Base-by-base conservation (phyloP, 345 rosid species). In the Xanthoceras sorbifolium region DNA sequence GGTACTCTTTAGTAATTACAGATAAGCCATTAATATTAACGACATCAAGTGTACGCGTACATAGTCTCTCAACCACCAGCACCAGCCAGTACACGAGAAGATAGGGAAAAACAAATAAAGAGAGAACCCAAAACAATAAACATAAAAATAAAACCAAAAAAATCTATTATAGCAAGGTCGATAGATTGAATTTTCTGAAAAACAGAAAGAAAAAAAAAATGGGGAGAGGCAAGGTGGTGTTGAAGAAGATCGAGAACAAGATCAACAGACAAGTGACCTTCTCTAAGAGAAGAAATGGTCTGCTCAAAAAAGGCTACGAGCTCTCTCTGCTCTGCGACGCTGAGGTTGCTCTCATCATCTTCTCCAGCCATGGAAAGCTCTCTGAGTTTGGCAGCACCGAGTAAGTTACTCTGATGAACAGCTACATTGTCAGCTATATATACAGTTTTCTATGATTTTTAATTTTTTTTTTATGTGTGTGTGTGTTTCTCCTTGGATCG, bases 161-260 rank as follows among this genome's bases (percentile, higher is more conserved):
- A 36, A 36, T 7, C 40, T 3, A 3, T 36, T n/a, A n/a, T 38
- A 38, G 42, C 42, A 38, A 38, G 42, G 42, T 38, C 42, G 1
- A 9, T 38, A 10, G 42, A 38, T n/a, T n/a, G n/a, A n/a, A n/a
- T n/a, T n/a, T n/a, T 38, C 42, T 6, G 9, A 10, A 8, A 38
- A 38, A 38, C 42, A 38, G 2, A 11, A 1, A 6, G 6, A 9
- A 15, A 17, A 14, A 3, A 6, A 62, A 57, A 20, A 86, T 86
- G 89, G 85, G 89, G 15, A 81, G 89, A 83, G 89, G 89, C 9
- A 86, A 83, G 69, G 81, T 86, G 46, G 84, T 81, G 31, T 7
- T 86, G 78, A 67, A 83, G 82, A 86, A 85, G 48, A 86, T 83
- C 67, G 79, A 79, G 74, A 86, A 81, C 85, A 86, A 83, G 81